Evolutionary conservation across 768 basidiomycete genomes (phyloP), one percentile per base, ranked within the genome.

Genomic region (Xerocomellus amylosporus): DNA sequence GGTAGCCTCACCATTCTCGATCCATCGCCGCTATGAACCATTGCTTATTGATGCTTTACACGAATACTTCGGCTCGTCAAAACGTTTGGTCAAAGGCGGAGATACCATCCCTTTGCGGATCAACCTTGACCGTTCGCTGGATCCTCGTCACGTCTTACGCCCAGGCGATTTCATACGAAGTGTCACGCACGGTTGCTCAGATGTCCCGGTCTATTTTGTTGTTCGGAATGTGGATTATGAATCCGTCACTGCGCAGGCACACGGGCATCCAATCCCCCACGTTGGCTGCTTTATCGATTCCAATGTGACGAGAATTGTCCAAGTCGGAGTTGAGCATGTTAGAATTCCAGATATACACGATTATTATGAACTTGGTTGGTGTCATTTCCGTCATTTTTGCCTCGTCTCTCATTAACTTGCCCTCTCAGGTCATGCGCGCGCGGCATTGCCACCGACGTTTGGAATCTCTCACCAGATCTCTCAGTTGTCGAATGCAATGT

Each of bases 221-320:
- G 77, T 98, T 46, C 89, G 90, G 14, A 82, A 87, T 51, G 71
- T 97, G 33, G 87, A 90, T 31, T 82, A 85, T 64, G 83, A 84
- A 48, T 72, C 84, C 0, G 67, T 83, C 7, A 62, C 77, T 33
- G 69, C 30, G 9, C 68, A 72, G 38, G 69, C 70, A 31, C 59
- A 53, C 7, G 80, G 83, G 59, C 74, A 79, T 2, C 77, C 79
- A 0, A 68, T 79, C 19, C 90, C 88, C 5, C 84, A 90, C 61
- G 66, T 94, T 17, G 96, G 96, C 0, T 95, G 88, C 63, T 90
- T 89, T 80, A 77, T 97, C 19, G 91, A 98, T 62, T 72, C 85
- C 1, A 67, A 76, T 2, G 66, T 78, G 8, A 96, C 96, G 19
- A 83, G 84, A 49, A 82, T 98, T 63, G 70, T 89, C 8, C 90